Base-by-base conservation (phyloP, 768 basidiomycete genomes). In the Pleurotus ostreatus region DNA sequence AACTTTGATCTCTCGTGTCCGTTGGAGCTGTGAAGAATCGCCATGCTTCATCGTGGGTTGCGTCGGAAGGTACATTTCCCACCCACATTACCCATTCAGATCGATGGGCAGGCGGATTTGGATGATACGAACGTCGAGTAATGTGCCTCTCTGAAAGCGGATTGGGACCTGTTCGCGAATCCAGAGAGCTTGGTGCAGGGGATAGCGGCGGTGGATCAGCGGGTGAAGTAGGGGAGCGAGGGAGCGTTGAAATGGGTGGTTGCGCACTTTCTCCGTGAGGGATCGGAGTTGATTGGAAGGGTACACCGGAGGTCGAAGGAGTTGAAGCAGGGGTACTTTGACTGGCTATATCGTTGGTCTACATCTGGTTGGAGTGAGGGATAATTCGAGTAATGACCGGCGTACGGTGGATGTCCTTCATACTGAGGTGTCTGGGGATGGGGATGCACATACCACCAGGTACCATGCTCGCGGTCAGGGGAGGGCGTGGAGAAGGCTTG, bases 51-150 rank as follows among this genome's bases (percentile, higher is more conserved):
- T 92, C 86, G 58, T 92, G 82, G 2, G 83, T 84, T 13, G 92
- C 85, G 63, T 94, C 91, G 4, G 79, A 78, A 2, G 92, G 91
- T 2, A 97, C 88, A 65, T 98, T 98, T 8, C 95, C 95, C 11
- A 85, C 86, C 95, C 95, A 97, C 91, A 94, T 92, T 1, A 94
- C 94, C 91, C 89, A 95, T 57, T 92, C 91, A 5, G 91, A 92
- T 12, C 92, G 82, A 53, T 89, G 78, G 9, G 83, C 72, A 11
- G 88, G 87, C 0, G 85, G 81, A 56, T 83, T 86, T 2, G 88
- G 88, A 60, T 89, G 88, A 62, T 85, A 88, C 18, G 78, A 15
- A 22, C 11, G 49, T 15, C 15, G 16, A n/a, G 20, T 23, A 15
- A 22, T 18, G 37, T 6, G 40, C 18, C 30, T 13, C 20, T 20